These are phyloP conservation scores for Cyberlindnera galapagoensis DNA, from an alignment of 805 yeast genomes.

Conservation along the genomic window DNA sequence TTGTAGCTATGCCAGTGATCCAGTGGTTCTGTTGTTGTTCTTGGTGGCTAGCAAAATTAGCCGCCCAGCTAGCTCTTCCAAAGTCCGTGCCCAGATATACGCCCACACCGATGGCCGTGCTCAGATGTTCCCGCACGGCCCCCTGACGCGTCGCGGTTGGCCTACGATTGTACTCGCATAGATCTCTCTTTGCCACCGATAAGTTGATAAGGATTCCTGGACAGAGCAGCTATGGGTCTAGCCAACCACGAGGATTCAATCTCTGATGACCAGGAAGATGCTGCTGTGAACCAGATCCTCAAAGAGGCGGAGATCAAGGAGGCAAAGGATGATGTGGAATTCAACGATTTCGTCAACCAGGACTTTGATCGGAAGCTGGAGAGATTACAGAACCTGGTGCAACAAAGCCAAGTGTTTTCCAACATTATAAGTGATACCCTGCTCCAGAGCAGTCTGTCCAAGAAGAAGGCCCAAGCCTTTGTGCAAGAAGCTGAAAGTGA, in stretches of 20 bases:
- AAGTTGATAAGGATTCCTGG: too few relatives aligned
- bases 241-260: background rate
- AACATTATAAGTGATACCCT: constrained; percentile 79
- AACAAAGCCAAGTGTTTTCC: constrained; percentile 82
- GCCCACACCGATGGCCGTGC: too few relatives aligned
- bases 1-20: too few relatives aligned
- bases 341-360: constrained; percentile 30
- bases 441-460: constrained; percentile 39
- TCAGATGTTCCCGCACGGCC: too few relatives aligned
- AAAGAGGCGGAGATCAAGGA: constrained; percentile 8
- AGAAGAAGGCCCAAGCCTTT: constrained; percentile 21
- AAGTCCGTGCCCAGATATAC: too few relatives aligned
- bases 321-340: constrained; percentile 6
- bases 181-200: background rate
- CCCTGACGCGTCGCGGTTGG: too few relatives aligned
- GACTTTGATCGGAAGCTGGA: constrained; percentile 54
- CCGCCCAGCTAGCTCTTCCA: too few relatives aligned
- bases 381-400: constrained; percentile 68
- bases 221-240: constrained; percentile 1
- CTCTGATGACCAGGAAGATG: constrained; percentile 14
- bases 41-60: too few relatives aligned
- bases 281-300: constrained; percentile 13
- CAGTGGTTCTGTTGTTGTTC: too few relatives aligned
- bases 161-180: too few relatives aligned
- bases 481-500: constrained; percentile 6